Conservation (phyloP, 129 eudicot species). For the Flaveria brownii region DNA sequence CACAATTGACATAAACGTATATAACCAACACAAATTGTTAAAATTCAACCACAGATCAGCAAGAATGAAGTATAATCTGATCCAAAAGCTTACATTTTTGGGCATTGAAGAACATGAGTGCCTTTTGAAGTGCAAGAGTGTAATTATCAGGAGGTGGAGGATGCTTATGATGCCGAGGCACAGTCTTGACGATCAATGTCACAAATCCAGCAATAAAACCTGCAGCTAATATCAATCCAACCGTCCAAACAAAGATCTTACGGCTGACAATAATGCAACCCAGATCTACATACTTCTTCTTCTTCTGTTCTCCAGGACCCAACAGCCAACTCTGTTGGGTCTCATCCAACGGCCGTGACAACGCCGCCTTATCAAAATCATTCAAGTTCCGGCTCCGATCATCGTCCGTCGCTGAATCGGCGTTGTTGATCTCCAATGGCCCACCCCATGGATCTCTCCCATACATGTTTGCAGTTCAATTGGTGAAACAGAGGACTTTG, state of each 20-base stretch:
- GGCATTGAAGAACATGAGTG: slow-evolving; percentile 87
- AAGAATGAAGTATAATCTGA: too few species aligned
- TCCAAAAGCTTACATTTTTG: slow-evolving; percentile 36
- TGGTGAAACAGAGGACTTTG: too few species aligned
- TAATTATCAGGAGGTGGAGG: slow-evolving; percentile 81
- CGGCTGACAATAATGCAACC: slow-evolving; percentile 83
- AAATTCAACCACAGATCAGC: not conserved
- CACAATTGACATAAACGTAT: not conserved
- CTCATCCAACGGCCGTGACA: slow-evolving; percentile 75
- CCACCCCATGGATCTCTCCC: slow-evolving; percentile 95
- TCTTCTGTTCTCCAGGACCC: slow-evolving; percentile 90
- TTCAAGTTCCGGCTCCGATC: slow-evolving; percentile 73
- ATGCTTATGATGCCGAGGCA: slow-evolving; percentile 60
- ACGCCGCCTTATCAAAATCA: slow-evolving; percentile 75
- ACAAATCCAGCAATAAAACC: slow-evolving; percentile 69
- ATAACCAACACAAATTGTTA: not conserved
- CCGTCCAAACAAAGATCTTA: slow-evolving; percentile 76
- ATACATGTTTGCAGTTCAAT: slow-evolving; percentile 42
- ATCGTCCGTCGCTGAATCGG: slow-evolving; percentile 80
- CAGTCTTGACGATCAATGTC: slow-evolving; percentile 59
- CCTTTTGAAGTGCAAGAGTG: slow-evolving; percentile 71
- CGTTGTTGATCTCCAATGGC: slow-evolving; percentile 67
- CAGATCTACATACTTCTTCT: slow-evolving; percentile 84
- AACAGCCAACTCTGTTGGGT: slow-evolving; percentile 87
- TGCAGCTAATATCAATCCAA: slow-evolving; percentile 65